These are phyloP conservation scores for Hansfordia pulvinata DNA, from an alignment of 2,329 filamentous ascomycete genomes.

Conservation along the genomic window DNA sequence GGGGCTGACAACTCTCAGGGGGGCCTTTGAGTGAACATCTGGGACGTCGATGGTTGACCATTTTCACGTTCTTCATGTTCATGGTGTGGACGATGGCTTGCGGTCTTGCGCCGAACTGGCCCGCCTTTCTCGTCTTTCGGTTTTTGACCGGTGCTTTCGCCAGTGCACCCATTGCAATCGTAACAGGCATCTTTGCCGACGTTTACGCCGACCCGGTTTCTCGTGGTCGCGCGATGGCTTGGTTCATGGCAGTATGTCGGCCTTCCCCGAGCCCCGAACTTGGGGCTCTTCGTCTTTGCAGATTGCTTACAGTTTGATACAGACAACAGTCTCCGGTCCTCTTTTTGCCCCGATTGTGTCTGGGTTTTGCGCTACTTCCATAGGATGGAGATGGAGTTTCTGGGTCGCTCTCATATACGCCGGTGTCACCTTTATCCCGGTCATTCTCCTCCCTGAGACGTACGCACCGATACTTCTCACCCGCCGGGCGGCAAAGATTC, in stretches of 20 bases:
- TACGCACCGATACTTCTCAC: constrained; percentile 44
- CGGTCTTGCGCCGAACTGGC: constrained; percentile 37
- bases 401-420: constrained; percentile 60
- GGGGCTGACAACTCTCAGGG: too few relatives aligned
- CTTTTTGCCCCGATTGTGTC: constrained; percentile 53
- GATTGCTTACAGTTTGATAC: background rate
- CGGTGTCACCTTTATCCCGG: constrained; percentile 41
- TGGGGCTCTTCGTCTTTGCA: background rate
- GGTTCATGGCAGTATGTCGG: constrained; percentile 48
- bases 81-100: constrained; percentile 39
- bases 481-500: constrained; percentile 40
- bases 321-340: constrained; percentile 52
- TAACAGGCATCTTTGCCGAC: constrained; percentile 52
- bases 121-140: constrained; percentile 38
- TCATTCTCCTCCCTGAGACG: constrained; percentile 53
- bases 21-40: constrained; percentile 54
- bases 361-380: constrained; percentile 41
- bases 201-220: constrained; percentile 42
- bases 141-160: constrained; percentile 39
- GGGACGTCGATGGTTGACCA: constrained; percentile 34
- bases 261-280: background rate
- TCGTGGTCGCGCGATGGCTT: constrained; percentile 45
- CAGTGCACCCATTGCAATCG: constrained; percentile 46
- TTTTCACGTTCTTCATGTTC: constrained; percentile 32
- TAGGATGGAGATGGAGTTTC: constrained; percentile 58